Conservation (phyloP, 2,329 filamentous ascomycete species). For the Beauveria brongniartii region DNA sequence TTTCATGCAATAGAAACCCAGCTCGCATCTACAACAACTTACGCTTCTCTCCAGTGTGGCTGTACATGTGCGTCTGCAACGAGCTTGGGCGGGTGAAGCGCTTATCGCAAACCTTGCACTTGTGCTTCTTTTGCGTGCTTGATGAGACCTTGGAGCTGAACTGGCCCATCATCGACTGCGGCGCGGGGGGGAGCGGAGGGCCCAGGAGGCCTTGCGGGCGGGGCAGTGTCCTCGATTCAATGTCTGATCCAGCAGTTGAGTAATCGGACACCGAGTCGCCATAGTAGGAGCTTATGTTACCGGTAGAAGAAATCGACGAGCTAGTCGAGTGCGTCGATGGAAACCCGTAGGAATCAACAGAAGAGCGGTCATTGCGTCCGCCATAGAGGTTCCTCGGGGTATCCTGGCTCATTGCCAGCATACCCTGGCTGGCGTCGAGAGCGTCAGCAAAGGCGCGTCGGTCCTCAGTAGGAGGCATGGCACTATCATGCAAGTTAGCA, state of each 20-base stretch:
- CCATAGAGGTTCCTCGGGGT: slow-evolving; percentile 88
- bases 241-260: slow-evolving; percentile 80
- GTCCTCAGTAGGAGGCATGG: slow-evolving; percentile 40
- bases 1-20: no score
- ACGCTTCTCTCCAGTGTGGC: slow-evolving; percentile 97
- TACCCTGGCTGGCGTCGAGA: slow-evolving; percentile 85
- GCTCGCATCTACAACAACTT: slow-evolving; percentile 35
- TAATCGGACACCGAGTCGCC: slow-evolving; percentile 87
- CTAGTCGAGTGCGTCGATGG: slow-evolving; percentile 75
- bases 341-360: slow-evolving; percentile 84
- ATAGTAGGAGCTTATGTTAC: slow-evolving; percentile 77
- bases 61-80: slow-evolving; percentile 96
- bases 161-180: slow-evolving; percentile 96
- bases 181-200: slow-evolving; percentile 66
- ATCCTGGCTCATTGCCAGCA: slow-evolving; percentile 94
- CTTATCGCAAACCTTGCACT: slow-evolving; percentile 98
- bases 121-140: slow-evolving; percentile 98
- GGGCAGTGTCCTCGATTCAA: slow-evolving; percentile 79
- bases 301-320: slow-evolving; percentile 82
- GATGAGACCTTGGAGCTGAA: slow-evolving; percentile 96
- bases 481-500: slow-evolving; percentile 20
- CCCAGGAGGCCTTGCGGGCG: slow-evolving; percentile 59
- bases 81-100: slow-evolving; percentile 92
- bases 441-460: slow-evolving; percentile 75
- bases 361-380: slow-evolving; percentile 57